These are phyloP conservation scores for Candida berthetii DNA, from an alignment of 805 yeast genomes.

Conservation along the genomic window DNA sequence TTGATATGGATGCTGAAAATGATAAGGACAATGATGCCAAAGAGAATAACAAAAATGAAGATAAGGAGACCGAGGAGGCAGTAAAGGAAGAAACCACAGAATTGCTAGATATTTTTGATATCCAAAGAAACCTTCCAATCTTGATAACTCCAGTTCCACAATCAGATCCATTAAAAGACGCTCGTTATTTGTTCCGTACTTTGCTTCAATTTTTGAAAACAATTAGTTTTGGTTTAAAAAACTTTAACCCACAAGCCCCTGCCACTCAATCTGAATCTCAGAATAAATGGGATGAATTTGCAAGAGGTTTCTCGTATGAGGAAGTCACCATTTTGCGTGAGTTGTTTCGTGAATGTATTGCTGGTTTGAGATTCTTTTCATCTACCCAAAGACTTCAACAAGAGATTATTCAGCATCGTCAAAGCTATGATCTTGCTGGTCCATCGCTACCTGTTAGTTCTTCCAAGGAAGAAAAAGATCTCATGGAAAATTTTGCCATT, in stretches of 20 bases:
- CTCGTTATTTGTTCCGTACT: slow-evolving; percentile 81
- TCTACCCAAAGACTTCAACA: slow-evolving; percentile 21
- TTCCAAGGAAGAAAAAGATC: slow-evolving; percentile 88
- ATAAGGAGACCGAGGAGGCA: not conserved
- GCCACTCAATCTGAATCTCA: slow-evolving; percentile 42
- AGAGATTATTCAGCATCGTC: slow-evolving; percentile 19
- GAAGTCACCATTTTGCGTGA: slow-evolving; percentile 73
- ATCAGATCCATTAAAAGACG: slow-evolving; percentile 76
- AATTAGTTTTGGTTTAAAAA: slow-evolving; percentile 80
- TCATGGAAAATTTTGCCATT: slow-evolving; percentile 93
- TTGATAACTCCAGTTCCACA: slow-evolving; percentile 41
- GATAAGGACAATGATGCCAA: slow-evolving; percentile 7
- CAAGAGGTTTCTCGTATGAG: slow-evolving; percentile 77
- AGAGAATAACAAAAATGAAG: slow-evolving; percentile 1
- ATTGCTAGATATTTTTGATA: slow-evolving; percentile 34
- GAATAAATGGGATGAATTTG: slow-evolving; percentile 75
- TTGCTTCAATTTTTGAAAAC: slow-evolving; percentile 87
- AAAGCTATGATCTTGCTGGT: slow-evolving; percentile 58
- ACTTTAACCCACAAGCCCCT: slow-evolving; percentile 78
- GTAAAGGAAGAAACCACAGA: slow-evolving; percentile 6
- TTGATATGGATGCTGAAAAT: slow-evolving; percentile 17
- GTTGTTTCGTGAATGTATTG: slow-evolving; percentile 77
- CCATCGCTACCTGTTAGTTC: slow-evolving; percentile 83
- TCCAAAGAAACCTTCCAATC: slow-evolving; percentile 51
- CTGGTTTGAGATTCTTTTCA: slow-evolving; percentile 75